Evolutionary conservation across 192 early-diverging fungal species (phyloP), one percentile per base, ranked within the genome.

Genomic region (Entrophospora sp.): DNA sequence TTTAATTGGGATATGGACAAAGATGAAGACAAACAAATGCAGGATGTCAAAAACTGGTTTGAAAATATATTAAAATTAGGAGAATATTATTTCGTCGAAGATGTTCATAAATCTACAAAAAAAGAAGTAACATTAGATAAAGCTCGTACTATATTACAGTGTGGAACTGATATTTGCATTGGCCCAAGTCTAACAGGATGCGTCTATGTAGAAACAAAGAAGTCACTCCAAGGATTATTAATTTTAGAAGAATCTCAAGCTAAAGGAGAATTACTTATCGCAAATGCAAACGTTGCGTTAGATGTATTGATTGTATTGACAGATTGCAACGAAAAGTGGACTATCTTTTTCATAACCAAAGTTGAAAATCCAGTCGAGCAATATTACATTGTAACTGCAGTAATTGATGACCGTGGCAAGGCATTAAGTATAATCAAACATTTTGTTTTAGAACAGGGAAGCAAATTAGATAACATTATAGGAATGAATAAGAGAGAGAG

Each of bases 21-120:
- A 32, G 53, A 56, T 32, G 18, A 56, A 56, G 53, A 56, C 16
- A 30, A 56, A 32, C 53, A 31, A 35, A 56, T 56, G 53, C 25
- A 10, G 5, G 13, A 56, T 56, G 53, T 56, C 34, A 32, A 56
- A 35, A 56, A 35, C 28, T 56, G 53, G 53, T 56, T 56, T 32
- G 13, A 56, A 32, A 13, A 32, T 52, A 24, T 22, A 28, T 30
- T 52, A 52, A 52, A 52, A 13, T 30, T 56, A 12, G 30, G 13
- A 28, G 34, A 35, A 35, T 10, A 30, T 56, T 34, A 30, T 1
- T 18, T 16, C 32, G 30, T 56, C 14, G n/a, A 56, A 56, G 28
- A 56, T 56, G 4, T 32, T 56, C 53, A 56, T 56, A 56, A 8
- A 30, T 20, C 10, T 30, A 35, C 14, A 16, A 56, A 56, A 32